Evolutionary conservation across 2,329 filamentous ascomycete genomes (phyloP), one percentile per base, ranked within the genome.

Genomic region (Neonectria sp.): DNA sequence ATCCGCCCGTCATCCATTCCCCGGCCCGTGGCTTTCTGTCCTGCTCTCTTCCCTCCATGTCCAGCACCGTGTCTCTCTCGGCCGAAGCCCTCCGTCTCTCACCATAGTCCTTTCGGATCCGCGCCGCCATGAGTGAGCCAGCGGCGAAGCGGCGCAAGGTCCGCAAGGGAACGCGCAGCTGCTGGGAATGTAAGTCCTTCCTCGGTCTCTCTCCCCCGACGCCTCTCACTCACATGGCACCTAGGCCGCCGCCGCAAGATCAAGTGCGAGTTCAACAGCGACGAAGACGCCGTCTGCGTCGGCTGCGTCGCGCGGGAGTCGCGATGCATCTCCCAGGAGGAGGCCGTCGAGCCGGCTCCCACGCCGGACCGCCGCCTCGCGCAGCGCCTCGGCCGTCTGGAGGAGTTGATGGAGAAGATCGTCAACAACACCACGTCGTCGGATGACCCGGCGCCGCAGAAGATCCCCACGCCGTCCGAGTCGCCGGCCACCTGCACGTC

Each of bases 161-260:
- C 31, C 85, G 87, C 25, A 90, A 89, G 68, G 88, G 88, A 29
- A 90, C 88, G 0, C 82, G 82, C 55, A 89, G 86, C 66, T 90
- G 88, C 76, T 90, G 87, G 87, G 86, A 89, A 75, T 90, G 88
- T 83, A 83, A 85, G 78, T 66, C n/a, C 21, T 21, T 21, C 21
- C 21, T 51, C 17, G 29, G n/a, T 46, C 12, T 24, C 5, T 37
- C 4, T 49, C 35, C 29, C 24, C 9, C 17, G 21, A 21, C 24
- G 57, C 13, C 8, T 43, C 35, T 62, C 25, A 62, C 48, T 68
- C 9, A 49, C 35, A 40, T 40, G 15, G n/a, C 21, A 6, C 9
- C 0, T 45, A 79, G 78, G 78, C 40, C 77, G 78, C 13, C 82
- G 86, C 55, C 83, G 87, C 52, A 90, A 90, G 75, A 82, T 86